These are phyloP conservation scores for Flueggea neowawraea DNA, from an alignment of 441 rosid species.

Conservation along the genomic window DNA sequence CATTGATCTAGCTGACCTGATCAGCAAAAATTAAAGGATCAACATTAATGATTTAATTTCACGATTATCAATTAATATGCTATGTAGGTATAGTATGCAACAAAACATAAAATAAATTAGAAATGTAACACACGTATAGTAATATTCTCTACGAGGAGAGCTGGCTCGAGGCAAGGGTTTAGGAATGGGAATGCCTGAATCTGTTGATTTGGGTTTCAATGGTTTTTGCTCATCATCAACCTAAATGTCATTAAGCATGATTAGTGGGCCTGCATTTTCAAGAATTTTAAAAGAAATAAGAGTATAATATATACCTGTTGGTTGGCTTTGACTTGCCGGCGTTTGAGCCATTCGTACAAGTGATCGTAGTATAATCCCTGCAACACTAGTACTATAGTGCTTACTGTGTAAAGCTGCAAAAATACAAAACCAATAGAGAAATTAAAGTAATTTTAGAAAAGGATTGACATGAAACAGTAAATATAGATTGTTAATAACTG, in stretches of 20 bases:
- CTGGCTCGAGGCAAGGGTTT: slow-evolving; percentile 26
- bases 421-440: neutral
- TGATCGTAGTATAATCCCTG: slow-evolving; percentile 77
- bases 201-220: slow-evolving; percentile 27
- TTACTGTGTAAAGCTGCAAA: slow-evolving; percentile 66
- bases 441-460: no score
- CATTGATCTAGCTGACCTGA: slow-evolving; percentile 91
- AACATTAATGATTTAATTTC: neutral
- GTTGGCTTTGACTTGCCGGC: slow-evolving; percentile 20
- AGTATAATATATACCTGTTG: slow-evolving; percentile 26
- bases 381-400: slow-evolving; percentile 64
- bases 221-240: slow-evolving; percentile 53
- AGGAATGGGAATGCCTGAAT: slow-evolving; percentile 60
- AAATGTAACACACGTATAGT: slow-evolving; percentile 47
- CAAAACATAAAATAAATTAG: neutral
- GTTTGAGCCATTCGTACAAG: slow-evolving; percentile 39
- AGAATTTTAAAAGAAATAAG: neutral
- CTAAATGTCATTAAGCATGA: slow-evolving; percentile 5
- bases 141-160: slow-evolving; percentile 45
- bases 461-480: no score
- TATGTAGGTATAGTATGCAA: neutral
- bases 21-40: neutral
- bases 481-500: no score
- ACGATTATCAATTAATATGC: neutral
- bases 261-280: neutral